Evolutionary conservation across 148 eudicot species (phyloP).

Genomic region (Limonium bicolor): DNA sequence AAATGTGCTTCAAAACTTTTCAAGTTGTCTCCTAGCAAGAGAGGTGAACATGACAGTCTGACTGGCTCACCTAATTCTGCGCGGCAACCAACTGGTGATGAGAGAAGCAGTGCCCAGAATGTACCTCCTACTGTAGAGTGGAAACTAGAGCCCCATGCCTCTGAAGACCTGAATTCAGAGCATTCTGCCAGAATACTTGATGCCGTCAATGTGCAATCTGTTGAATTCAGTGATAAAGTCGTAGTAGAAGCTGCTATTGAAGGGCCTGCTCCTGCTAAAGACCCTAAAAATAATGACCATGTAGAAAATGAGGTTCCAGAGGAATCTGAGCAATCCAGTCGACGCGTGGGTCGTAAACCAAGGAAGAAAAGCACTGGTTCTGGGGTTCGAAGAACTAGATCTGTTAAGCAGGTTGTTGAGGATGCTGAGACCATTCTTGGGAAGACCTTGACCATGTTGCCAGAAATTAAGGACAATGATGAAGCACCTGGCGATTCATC

Average conservation of each 20-base stretch:
- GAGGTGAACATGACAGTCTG: constrained; percentile 12
- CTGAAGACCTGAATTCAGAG: not conserved
- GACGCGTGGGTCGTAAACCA: constrained; percentile 16
- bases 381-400: constrained; percentile 30
- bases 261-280: constrained; percentile 17
- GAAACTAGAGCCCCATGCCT: constrained; percentile 4
- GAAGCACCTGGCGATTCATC: constrained; percentile 11
- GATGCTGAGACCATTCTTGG: constrained; percentile 41
- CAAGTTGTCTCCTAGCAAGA: constrained; percentile 35
- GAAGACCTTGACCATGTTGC: constrained; percentile 12
- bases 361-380: constrained; percentile 21
- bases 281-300: constrained; percentile 19
- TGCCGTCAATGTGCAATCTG: constrained; percentile 9
- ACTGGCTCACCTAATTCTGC: constrained; percentile 18
- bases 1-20: constrained; percentile 54
- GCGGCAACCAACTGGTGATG: constrained; percentile 10
- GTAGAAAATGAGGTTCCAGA: constrained; percentile 24
- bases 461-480: constrained; percentile 11
- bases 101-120: constrained; percentile 11
- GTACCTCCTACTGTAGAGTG: constrained; percentile 7
- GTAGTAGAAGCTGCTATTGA: constrained; percentile 9
- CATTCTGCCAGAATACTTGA: constrained; percentile 10
- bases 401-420: constrained; percentile 53
- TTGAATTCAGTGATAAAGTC: constrained; percentile 4
- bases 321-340: constrained; percentile 46